A percentile compares a stretch with the other conserved stretches of the same genome.
phyloP scores from a whole-genome alignment of 139 green algal species.

The Haematococcus lacustris region DNA sequence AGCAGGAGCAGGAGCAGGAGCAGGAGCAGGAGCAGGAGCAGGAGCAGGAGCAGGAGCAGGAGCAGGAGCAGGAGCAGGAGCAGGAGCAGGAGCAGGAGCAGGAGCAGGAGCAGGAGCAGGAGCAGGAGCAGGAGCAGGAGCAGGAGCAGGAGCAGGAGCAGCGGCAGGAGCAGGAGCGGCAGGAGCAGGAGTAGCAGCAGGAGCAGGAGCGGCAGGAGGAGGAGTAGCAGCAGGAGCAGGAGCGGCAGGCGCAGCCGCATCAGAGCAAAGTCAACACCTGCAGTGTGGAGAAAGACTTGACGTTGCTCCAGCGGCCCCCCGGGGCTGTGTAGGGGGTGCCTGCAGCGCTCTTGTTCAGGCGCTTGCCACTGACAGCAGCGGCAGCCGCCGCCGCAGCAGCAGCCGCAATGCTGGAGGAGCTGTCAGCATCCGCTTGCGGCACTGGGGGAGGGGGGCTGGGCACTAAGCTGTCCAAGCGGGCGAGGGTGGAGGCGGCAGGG shows the following conservation, averaged over 20 bases:
- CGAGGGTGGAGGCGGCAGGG: slow-evolving; percentile 15
- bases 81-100: too few species aligned
- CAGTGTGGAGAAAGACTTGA: slow-evolving; percentile 58
- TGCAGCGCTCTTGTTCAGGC: slow-evolving; percentile 9
- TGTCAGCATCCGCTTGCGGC: background rate
- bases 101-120: too few species aligned
- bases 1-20: too few species aligned
- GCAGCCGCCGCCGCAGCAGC: too few species aligned
- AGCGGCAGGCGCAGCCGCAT: background rate
- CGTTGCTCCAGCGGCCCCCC: slow-evolving; percentile 61
- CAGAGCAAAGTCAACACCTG: slow-evolving; percentile 25
- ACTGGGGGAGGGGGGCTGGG: too few species aligned
- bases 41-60: too few species aligned
- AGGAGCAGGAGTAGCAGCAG: background rate
- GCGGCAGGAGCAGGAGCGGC: background rate
- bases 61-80: too few species aligned
- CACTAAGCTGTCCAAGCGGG: slow-evolving; percentile 51
- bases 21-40: too few species aligned
- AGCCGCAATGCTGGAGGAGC: background rate
- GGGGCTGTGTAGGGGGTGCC: slow-evolving; percentile 59
- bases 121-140: too few species aligned
- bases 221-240: background rate
- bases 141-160: too few species aligned
- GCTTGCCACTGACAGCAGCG: background rate
- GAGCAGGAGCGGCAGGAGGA: background rate